Percentiles rank a stretch among this genome's conserved stretches.
Evolutionary conservation across 2,329 filamentous ascomycete species (phyloP).

Genomic region (Xylaria sp.): DNA sequence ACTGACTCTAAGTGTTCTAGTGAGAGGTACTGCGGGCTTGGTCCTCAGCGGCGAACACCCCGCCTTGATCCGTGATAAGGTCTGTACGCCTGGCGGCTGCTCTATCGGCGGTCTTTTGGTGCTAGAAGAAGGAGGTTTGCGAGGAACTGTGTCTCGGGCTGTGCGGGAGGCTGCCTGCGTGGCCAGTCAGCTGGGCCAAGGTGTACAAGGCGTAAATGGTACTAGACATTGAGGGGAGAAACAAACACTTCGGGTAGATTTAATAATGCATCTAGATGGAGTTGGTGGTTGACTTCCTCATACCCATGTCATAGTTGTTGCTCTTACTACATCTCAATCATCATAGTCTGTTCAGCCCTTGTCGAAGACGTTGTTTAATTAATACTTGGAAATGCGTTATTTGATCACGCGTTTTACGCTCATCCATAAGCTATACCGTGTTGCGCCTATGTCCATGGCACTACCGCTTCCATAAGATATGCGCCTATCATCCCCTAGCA

Average conservation of each 20-base stretch:
- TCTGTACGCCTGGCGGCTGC: conserved; percentile 78
- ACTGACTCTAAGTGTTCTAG: conserved; percentile 14
- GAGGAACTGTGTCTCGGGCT: conserved; percentile 70
- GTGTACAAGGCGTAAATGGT: conserved; percentile 56
- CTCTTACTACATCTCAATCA: conserved; percentile 15
- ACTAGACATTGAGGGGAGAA: conserved; percentile 43
- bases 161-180: conserved; percentile 74
- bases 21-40: conserved; percentile 73
- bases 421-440: neutral
- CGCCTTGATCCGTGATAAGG: conserved; percentile 74
- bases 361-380: neutral
- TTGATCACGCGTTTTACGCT: neutral
- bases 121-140: conserved; percentile 73
- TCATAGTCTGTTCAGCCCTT: neutral
- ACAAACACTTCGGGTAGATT: conserved; percentile 1
- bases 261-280: conserved; percentile 25
- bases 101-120: conserved; percentile 76
- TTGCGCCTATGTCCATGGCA: too few species aligned
- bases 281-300: conserved; percentile 17
- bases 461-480: too few species aligned
- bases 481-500: too few species aligned
- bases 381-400: conserved; percentile 9
- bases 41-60: conserved; percentile 77
- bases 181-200: conserved; percentile 68
- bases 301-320: conserved; percentile 7